These are phyloP conservation scores for Cladosporium austrohemisphaericum DNA, from an alignment of 2,329 filamentous ascomycete species.

Conservation along the genomic window DNA sequence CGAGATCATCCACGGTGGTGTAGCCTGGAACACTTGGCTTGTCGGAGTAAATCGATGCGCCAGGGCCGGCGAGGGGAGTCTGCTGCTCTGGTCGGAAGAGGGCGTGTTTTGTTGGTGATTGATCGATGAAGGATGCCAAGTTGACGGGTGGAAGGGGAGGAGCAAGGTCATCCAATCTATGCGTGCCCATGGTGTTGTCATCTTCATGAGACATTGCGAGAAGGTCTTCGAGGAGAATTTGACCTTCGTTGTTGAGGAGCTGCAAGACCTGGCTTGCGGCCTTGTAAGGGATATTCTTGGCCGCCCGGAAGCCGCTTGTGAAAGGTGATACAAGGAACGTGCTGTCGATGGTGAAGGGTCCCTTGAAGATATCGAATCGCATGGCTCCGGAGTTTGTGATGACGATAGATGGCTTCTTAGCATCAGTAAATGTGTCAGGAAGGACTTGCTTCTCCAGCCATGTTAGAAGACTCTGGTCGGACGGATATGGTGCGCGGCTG, in stretches of 20 bases:
- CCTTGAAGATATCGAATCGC: constrained; percentile 93
- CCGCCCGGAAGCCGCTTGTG: constrained; percentile 68
- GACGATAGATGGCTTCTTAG: constrained; percentile 60
- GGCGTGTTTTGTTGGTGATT: neutral
- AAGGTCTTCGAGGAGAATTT: constrained; percentile 41
- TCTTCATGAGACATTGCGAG: constrained; percentile 13
- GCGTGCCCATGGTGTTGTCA: neutral
- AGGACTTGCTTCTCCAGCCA: constrained; percentile 76
- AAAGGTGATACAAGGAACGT: constrained; percentile 88
- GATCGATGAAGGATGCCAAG: neutral
- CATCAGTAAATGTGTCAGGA: constrained; percentile 47
- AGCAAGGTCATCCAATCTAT: constrained; percentile 17
- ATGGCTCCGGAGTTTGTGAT: constrained; percentile 88
- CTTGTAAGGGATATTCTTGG: constrained; percentile 76
- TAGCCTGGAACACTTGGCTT: constrained; percentile 64
- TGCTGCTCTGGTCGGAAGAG: neutral
- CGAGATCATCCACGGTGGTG: constrained; percentile 81
- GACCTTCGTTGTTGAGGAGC: constrained; percentile 56
- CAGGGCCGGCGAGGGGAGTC: neutral
- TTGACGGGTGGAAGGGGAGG: constrained; percentile 15
- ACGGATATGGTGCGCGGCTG: constrained; percentile 69
- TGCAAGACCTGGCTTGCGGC: constrained; percentile 66
- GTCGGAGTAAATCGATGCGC: neutral
- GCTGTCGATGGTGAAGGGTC: constrained; percentile 81
- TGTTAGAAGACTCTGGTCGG: constrained; percentile 71